Base-by-base conservation (phyloP, 2,329 filamentous ascomycete species). In the Colletotrichum brevisporum region DNA sequence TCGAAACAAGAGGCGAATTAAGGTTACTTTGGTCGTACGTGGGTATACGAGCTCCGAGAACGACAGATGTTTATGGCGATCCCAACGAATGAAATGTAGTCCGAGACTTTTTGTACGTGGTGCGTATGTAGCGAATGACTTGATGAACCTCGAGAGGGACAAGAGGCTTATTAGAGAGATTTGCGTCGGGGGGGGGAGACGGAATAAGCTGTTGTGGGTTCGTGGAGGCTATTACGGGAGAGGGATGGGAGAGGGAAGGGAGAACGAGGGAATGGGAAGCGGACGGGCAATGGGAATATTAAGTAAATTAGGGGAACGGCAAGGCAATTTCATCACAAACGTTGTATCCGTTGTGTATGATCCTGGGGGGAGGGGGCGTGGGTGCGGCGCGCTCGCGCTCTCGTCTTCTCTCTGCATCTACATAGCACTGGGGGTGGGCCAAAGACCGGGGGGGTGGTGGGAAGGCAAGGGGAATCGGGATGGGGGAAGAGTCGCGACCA, bases 281-380 rank as follows among this genome's bases (percentile, higher is more conserved):
- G 39, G 56, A 48, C 21, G 63, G 55, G 63, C 50, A 53, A 53
- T 36, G 47, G 26, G 41, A 48, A 66, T 61, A 69, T 69, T 69
- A 66, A 69, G 56, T 55, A 69, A 69, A 66, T 69, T 52, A 66
- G 50, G 51, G 41, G 55, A 60, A 31, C 26, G 62, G 55, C 31
- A 55, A 61, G 58, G 62, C 66, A 66, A 69, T 69, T 56, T 69
- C 39, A 65, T 69, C 62, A 60, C 50, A 66, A 65, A 66, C 43
- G 62, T 69, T 66, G 62, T 69, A 69, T 69, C 62, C 62, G 24
- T 24, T 3, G 21, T 24, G 21, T 67, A 27, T 63, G 65, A 65
- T 66, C 31, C 48, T 51, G 12, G 55, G 66, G 66, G 61, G 21
- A 16, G 66, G 61, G 61, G 21, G 61, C 6, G 61, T 53, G 55